phyloP scores from a whole-genome alignment of 2,329 filamentous ascomycete species.

The Paraphoma chrysanthemicola region DNA sequence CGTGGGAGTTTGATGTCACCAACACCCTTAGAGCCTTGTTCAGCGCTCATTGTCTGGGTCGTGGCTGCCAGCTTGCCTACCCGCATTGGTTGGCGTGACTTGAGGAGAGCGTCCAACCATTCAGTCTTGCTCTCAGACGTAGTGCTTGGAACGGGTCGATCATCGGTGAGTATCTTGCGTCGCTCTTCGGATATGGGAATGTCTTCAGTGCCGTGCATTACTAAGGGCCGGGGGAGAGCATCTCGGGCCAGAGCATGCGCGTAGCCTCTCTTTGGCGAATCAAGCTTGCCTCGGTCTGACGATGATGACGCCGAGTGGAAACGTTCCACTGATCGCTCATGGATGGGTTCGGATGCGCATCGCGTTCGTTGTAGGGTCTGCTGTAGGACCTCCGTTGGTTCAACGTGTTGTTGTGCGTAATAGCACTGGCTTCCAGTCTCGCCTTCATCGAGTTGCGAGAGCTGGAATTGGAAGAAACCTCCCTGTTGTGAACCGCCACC shows the following conservation, averaged over 20 bases:
- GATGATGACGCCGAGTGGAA: constrained; percentile 2
- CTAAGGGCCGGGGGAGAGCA: constrained; percentile 36
- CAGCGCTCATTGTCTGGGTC: neutral
- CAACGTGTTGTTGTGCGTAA: constrained; percentile 9
- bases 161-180: neutral
- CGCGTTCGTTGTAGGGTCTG: neutral
- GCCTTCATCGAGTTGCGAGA: constrained; percentile 27
- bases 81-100: neutral
- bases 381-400: neutral
- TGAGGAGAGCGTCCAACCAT: neutral
- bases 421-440: constrained; percentile 9
- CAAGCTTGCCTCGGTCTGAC: constrained; percentile 16
- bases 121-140: neutral
- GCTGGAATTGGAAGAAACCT: constrained; percentile 43
- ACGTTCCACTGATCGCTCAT: constrained; percentile 13
- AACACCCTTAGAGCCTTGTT: too few species aligned
- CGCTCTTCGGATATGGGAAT: neutral
- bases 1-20: neutral
- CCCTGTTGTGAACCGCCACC: constrained; percentile 16
- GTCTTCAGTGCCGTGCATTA: neutral
- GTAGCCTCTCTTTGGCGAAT: constrained; percentile 30
- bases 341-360: constrained; percentile 10
- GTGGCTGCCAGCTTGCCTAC: neutral
- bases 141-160: too few species aligned
- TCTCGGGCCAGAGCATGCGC: constrained; percentile 39